Evolutionary conservation across 306 rosid genomes (phyloP).

Genomic region (Neltuma alba): DNA sequence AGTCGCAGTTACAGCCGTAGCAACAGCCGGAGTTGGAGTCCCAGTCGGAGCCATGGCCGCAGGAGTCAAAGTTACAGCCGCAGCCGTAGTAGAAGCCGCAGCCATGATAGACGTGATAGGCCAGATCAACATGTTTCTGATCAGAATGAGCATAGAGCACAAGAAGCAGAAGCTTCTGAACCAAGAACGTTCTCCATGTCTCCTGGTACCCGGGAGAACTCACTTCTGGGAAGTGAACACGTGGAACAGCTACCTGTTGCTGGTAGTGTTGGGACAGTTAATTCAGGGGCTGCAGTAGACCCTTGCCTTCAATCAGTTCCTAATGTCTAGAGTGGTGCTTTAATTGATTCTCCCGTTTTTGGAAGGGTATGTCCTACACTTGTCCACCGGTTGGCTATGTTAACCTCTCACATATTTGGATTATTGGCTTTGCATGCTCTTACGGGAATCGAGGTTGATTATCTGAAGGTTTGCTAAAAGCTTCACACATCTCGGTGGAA

Average conservation of each 20-base stretch:
- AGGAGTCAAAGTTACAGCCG: constrained; percentile 49
- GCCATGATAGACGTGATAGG: constrained; percentile 50
- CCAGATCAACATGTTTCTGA: constrained; percentile 42
- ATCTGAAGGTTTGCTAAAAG: constrained; percentile 4
- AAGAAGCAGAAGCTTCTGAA: constrained; percentile 46
- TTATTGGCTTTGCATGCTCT: constrained; percentile 34
- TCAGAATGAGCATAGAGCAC: constrained; percentile 33
- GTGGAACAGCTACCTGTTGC: constrained; percentile 42
- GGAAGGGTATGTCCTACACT: constrained; percentile 28
- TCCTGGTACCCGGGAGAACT: constrained; percentile 43
- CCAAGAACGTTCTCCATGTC: constrained; percentile 41
- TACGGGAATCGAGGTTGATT: constrained; percentile 19
- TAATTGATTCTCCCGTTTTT: constrained; percentile 25
- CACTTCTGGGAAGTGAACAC: constrained; percentile 32
- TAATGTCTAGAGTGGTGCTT: constrained; percentile 29
- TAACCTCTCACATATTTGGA: constrained; percentile 33
- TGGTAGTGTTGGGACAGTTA: constrained; percentile 34
- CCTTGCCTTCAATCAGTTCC: constrained; percentile 37
- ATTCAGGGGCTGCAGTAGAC: constrained; percentile 43
- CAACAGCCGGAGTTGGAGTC: constrained; percentile 40
- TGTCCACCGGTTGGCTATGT: constrained; percentile 31
- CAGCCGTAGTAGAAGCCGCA: constrained; percentile 40
- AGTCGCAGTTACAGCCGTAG: constrained; percentile 58
- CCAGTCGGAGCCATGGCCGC: constrained; percentile 46
- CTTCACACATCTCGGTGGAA: constrained; percentile 7